Conservation (phyloP, 23 red algal species). For the Gracilaria gracilis region DNA sequence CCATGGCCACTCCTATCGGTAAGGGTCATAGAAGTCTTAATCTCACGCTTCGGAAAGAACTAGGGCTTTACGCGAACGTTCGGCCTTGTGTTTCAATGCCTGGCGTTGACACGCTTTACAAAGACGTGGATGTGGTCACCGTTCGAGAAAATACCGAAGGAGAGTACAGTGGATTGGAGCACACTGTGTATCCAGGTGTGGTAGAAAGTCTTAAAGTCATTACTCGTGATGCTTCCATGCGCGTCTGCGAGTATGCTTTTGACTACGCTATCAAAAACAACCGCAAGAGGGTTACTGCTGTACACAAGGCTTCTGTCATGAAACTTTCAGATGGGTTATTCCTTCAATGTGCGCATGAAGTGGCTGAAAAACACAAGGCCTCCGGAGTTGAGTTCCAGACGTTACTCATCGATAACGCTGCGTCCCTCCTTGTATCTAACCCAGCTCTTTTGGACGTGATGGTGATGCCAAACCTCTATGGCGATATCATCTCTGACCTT, state of each 20-base stretch:
- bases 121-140: constrained; percentile 94
- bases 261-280: constrained; percentile 90
- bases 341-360: constrained; percentile 85
- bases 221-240: constrained; percentile 77
- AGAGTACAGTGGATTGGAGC: constrained; percentile 98
- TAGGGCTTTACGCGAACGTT: constrained; percentile 97
- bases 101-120: constrained; percentile 92
- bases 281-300: constrained; percentile 90
- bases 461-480: constrained; percentile 98
- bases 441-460: constrained; percentile 92
- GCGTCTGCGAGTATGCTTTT: constrained; percentile 97
- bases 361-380: constrained; percentile 65
- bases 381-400: constrained; percentile 77
- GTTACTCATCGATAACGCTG: constrained; percentile 84
- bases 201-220: constrained; percentile 99
- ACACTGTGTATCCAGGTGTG: constrained; percentile 90
- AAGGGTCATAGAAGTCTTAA: constrained; percentile 95
- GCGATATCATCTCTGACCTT: constrained; percentile 97
- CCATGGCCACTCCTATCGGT: constrained; percentile 96
- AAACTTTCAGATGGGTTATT: constrained; percentile 96
- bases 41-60: constrained; percentile 88
- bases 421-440: constrained; percentile 78
- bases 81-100: constrained; percentile 89
- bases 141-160: constrained; percentile 99
- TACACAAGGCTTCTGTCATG: constrained; percentile 98